Conservation (phyloP, 2,329 filamentous ascomycete genomes). For the Aureobasidium pullulans region DNA sequence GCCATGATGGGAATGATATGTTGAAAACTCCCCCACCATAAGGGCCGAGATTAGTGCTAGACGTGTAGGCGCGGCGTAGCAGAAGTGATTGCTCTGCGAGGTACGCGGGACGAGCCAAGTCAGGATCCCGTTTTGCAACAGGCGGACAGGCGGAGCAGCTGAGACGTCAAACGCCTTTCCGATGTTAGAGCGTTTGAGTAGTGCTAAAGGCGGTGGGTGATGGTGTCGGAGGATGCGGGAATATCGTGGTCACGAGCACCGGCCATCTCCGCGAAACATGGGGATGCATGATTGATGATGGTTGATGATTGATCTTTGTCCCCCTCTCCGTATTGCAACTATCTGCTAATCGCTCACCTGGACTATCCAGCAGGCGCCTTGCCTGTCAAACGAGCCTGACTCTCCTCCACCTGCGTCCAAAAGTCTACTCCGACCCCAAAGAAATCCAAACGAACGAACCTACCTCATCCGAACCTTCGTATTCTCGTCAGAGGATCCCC, state of each 20-base stretch:
- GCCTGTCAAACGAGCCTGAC: background rate
- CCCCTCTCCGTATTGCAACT: background rate
- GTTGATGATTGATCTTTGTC: background rate
- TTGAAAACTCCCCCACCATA: background rate
- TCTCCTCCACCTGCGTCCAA: background rate
- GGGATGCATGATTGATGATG: slow-evolving; percentile 9
- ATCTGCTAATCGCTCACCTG: background rate
- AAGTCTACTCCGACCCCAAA: background rate
- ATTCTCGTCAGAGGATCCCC: background rate
- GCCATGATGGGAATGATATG: slow-evolving; percentile 8
- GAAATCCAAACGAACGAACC: background rate
- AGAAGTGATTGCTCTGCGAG: background rate
- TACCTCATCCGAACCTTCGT: background rate
- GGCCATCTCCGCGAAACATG: slow-evolving; percentile 12
- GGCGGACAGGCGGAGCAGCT: background rate
- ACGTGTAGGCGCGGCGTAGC: background rate
- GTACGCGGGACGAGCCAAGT: background rate
- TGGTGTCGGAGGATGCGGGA: background rate
- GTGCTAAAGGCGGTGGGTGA: background rate
- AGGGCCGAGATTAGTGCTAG: background rate
- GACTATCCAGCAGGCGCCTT: background rate
- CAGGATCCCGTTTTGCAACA: background rate
- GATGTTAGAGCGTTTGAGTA: background rate
- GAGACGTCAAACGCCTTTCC: background rate
- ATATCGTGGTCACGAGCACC: slow-evolving; percentile 1